Percentiles rank a stretch among this genome's conserved stretches.
Evolutionary conservation across 768 basidiomycete species (phyloP).

Genomic region (Tricholoma sp.): DNA sequence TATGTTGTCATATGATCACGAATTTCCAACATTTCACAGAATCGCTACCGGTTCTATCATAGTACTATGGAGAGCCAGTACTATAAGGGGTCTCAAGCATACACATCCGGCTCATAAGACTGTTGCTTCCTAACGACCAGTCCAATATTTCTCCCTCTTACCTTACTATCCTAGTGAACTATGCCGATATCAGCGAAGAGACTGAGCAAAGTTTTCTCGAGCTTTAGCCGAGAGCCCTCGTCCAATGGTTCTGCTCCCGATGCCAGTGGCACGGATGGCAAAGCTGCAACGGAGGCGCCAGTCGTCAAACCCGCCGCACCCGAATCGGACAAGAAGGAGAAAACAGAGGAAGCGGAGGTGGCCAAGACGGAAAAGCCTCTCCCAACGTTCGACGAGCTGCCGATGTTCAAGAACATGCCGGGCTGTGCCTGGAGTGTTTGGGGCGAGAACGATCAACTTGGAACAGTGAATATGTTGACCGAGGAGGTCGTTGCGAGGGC

Average conservation of each 20-base stretch:
- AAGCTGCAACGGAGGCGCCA: neutral
- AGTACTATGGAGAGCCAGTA: too few relatives aligned
- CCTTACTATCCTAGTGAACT: too few relatives aligned
- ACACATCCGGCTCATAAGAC: too few relatives aligned
- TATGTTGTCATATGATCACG: too few relatives aligned
- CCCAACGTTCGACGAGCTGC: slow-evolving; percentile 34
- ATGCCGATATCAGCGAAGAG: slow-evolving; percentile 25
- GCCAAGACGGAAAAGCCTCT: slow-evolving; percentile 9
- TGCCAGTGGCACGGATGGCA: neutral
- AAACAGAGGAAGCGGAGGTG: neutral
- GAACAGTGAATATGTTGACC: slow-evolving; percentile 63
- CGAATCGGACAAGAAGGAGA: neutral
- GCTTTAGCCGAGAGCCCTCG: slow-evolving; percentile 13
- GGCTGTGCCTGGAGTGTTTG: slow-evolving; percentile 71
- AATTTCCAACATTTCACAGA: too few relatives aligned
- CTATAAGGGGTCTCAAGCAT: too few relatives aligned
- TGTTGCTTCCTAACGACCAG: too few relatives aligned
- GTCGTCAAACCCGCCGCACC: neutral
- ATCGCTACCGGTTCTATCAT: too few relatives aligned
- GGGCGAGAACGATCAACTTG: slow-evolving; percentile 62
- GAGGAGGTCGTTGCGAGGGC: slow-evolving; percentile 56
- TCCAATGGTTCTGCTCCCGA: neutral
- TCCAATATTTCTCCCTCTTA: too few relatives aligned
- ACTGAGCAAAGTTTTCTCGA: slow-evolving; percentile 23
- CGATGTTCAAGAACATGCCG: slow-evolving; percentile 44